A percentile compares a stretch with the other conserved stretches of the same genome.
Evolutionary conservation across 129 eudicot species (phyloP).

Genomic region (Smallanthus sonchifolius): DNA sequence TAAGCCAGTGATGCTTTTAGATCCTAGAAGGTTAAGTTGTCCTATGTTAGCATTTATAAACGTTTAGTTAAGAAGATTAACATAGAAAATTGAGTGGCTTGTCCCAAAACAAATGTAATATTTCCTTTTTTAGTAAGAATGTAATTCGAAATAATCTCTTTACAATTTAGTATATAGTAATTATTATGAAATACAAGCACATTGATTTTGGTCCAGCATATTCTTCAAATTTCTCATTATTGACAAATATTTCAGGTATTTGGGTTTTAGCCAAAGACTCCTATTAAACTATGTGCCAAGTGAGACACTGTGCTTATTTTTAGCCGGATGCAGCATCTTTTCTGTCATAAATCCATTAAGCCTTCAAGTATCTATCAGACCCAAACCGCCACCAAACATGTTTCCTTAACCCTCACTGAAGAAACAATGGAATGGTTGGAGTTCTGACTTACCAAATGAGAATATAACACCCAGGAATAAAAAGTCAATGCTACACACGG

Average conservation of each 20-base stretch:
- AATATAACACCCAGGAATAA: conserved; percentile 5
- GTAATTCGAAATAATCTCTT: too few species aligned
- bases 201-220: neutral
- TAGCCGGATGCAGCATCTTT: neutral
- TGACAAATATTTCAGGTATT: neutral
- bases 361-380: neutral
- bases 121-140: neutral
- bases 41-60: neutral
- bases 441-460: neutral
- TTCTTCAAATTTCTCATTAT: neutral
- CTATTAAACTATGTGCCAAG: conserved; percentile 1
- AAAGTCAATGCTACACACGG: neutral
- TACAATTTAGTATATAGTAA: neutral
- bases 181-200: too few species aligned
- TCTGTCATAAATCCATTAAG: neutral
- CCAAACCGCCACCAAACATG: neutral
- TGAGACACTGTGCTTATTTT: neutral
- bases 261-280: neutral
- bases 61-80: neutral
- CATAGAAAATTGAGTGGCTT: neutral
- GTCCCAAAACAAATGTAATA: neutral
- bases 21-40: conserved; percentile 2
- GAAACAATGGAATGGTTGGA: neutral
- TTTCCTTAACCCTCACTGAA: neutral
- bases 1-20: neutral